Base-by-base conservation (phyloP, 768 basidiomycete genomes). In the Phaeotremella skinneri region DNA sequence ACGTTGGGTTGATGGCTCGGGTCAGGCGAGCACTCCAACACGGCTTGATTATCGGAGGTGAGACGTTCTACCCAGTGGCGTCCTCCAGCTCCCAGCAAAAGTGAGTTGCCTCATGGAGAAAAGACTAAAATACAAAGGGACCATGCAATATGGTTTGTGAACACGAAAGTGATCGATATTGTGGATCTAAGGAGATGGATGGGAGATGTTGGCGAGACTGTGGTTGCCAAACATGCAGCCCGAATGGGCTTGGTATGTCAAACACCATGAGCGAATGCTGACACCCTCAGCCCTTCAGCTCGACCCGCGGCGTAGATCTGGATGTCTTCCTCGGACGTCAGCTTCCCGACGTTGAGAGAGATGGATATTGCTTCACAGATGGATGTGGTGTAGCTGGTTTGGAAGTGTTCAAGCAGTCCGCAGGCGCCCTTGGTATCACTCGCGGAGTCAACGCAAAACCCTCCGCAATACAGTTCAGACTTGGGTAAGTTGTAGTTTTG, bases 61-160 rank as follows among this genome's bases (percentile, higher is more conserved):
- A 59, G 43, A 52, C 52, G 1, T 77, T 65, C 57, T 29, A 64
- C 23, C 74, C 72, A 11, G 72, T 77, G 1, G 76, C 76, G 0
- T 72, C 72, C 16, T 72, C 74, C 11, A 66, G 72, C 1, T 74
- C 72, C 13, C 75, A 76, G 48, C 71, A 72, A 41, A 75, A 72
- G 70, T 76, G 42, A 43, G 69, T 59, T n/a, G 7, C 4, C 16
- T 17, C 6, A 20, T 14, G 4, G 7, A 13, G 6, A 42, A 48
- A n/a, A 31, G 49, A 65, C n/a, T n/a, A n/a, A 58, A 42, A 20
- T 17, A 2, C 1, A 27, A 53, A 73, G 75, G 52, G 73, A 77
- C 17, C 70, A 73, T 43, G 68, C 74, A 0, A 69, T 75, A 4
- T 77, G 76, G 76, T 77, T 77, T 56, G 66, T 77, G 39, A 45